phyloP scores from a whole-genome alignment of 352 stramenopile species.

The Phytopythium montanum region DNA sequence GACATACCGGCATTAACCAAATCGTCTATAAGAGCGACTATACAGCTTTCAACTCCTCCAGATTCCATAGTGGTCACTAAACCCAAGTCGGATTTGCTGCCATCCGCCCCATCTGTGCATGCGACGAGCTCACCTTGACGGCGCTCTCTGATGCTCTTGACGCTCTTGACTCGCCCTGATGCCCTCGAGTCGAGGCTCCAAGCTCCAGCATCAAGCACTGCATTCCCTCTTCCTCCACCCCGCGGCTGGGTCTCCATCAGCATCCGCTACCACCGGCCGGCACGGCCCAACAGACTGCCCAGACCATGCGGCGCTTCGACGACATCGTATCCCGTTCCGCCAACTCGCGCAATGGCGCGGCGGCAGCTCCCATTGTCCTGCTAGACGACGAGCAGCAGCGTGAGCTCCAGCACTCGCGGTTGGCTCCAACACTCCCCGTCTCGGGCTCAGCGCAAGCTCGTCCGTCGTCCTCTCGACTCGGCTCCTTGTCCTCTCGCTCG shows the following conservation, averaged over 20 bases:
- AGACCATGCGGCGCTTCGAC: constrained; percentile 7
- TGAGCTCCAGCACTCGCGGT: constrained; percentile 16
- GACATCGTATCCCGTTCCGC: constrained; percentile 10
- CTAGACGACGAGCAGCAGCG: constrained; percentile 61
- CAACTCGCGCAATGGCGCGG: neutral
- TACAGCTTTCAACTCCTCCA: too few species aligned
- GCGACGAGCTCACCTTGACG: neutral
- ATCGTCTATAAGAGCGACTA: too few species aligned
- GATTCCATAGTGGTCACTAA: neutral
- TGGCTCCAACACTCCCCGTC: neutral
- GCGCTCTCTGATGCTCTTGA: neutral
- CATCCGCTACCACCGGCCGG: neutral
- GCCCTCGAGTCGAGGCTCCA: neutral
- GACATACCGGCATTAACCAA: too few species aligned
- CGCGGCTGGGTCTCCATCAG: neutral
- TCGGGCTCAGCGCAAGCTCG: constrained; percentile 4
- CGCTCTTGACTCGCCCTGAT: neutral
- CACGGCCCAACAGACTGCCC: neutral
- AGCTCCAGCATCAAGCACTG: neutral
- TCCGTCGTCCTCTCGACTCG: constrained; percentile 5
- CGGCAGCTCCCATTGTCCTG: constrained; percentile 24
- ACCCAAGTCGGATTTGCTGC: neutral
- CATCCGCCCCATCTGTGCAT: neutral
- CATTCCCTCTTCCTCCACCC: neutral
- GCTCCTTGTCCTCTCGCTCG: constrained; percentile 15